phyloP scores from a whole-genome alignment of 805 yeast species.

The Wickerhamomyces silvicola region DNA sequence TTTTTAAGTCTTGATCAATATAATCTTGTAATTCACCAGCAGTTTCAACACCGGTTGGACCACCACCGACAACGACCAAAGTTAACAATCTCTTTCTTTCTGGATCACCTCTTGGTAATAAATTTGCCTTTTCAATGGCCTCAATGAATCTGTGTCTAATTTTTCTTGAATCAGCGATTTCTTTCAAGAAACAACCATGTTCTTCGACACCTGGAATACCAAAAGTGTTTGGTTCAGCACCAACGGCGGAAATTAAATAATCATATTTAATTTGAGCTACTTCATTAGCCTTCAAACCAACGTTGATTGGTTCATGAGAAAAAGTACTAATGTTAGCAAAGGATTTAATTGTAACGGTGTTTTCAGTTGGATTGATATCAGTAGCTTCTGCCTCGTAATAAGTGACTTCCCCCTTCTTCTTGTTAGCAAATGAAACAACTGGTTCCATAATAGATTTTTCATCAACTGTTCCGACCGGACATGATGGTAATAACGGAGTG shows the following conservation, averaged over 20 bases:
- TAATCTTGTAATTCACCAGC: constrained; percentile 96
- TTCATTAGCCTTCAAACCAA: constrained; percentile 32
- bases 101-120: constrained; percentile 68
- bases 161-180: constrained; percentile 77
- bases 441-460: constrained; percentile 95
- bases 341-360: constrained; percentile 56
- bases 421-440: constrained; percentile 78
- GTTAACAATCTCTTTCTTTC: constrained; percentile 83
- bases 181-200: constrained; percentile 82
- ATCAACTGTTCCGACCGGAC: constrained; percentile 86
- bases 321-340: constrained; percentile 33
- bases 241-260: constrained; percentile 84
- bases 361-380: constrained; percentile 68
- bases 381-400: constrained; percentile 92
- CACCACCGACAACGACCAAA: constrained; percentile 93
- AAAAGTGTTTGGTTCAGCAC: constrained; percentile 90
- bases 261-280: constrained; percentile 56
- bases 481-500: constrained; percentile 89
- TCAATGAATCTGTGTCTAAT: constrained; percentile 79
- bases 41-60: constrained; percentile 96
- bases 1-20: constrained; percentile 81
- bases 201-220: constrained; percentile 89
- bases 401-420: constrained; percentile 66
- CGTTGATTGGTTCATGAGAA: constrained; percentile 22
- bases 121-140: constrained; percentile 82